Base-by-base conservation (phyloP, 176 grass and related monocot species). In the Triticum monococcum region DNA sequence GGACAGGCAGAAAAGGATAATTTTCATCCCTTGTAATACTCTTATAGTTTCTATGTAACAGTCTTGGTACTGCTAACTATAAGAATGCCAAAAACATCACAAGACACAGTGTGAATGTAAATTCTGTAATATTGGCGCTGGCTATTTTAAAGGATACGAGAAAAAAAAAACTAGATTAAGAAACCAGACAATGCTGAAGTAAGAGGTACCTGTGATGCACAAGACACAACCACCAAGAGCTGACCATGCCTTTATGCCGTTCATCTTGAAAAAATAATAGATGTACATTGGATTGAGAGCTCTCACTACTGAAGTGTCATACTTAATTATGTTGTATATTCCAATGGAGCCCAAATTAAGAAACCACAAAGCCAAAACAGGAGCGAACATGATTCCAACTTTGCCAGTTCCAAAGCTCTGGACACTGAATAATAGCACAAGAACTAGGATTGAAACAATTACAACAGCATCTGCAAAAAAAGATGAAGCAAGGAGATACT, bases 401-500 rank as follows among this genome's bases (percentile, higher is more conserved):
- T 99, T 99, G 86, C 97, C 92, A n/a, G 97, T 94, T 43, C 97
- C 97, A 80, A 96, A 96, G 65, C 92, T 99, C 85, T 99, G 97
- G 68, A 99, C 87, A 20, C 97, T 99, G 79, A 99, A 99, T 72
- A 99, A 73, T 74, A 99, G 67, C 63, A 96, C 0, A 83, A 99
- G 92, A 90, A 96, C 71, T 16, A 93, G 20, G 20, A 92, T 86
- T 31, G 97, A 99, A 68, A 94, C 50, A 33, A 96, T 86, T 50
- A 99, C 97, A 88, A 99, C 97, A 82, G 90, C 91, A 92, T 94
- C 97, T 98, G 90, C 84, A 74, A 68, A 66, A 83, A 80, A 59
- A 63, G 79, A 81, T 78, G 69, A 81, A 33, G 8, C 69, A 81
- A 41, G 50, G 80, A 78, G 48, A 16, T 73, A 76, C 8, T 75